These are phyloP conservation scores for Thermothelomyces thermophilus DNA, from an alignment of 2,329 filamentous ascomycete species.

Conservation along the genomic window DNA sequence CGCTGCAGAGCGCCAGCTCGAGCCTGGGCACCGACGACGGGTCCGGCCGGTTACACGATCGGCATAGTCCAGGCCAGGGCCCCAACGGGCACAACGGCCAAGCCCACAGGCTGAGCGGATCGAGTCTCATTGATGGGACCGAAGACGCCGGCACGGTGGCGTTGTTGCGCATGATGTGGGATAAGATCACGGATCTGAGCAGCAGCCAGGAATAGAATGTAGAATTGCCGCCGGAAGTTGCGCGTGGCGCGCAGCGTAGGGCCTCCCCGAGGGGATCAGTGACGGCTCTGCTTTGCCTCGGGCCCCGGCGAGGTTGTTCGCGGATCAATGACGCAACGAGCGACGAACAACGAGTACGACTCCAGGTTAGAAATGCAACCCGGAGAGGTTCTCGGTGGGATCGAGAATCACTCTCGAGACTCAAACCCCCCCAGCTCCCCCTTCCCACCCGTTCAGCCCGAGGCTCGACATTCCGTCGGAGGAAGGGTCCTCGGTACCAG, in stretches of 20 bases:
- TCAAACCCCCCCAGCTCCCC: too few species aligned
- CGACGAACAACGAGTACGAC: not conserved
- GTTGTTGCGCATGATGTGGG: slow-evolving; percentile 54
- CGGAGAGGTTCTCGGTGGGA: too few species aligned
- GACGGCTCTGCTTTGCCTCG: too few species aligned
- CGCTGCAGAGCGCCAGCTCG: slow-evolving; percentile 28
- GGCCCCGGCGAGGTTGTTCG: not conserved
- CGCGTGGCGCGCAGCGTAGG: too few species aligned
- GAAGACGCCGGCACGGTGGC: slow-evolving; percentile 46
- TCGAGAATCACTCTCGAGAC: too few species aligned
- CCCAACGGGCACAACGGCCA: not conserved
- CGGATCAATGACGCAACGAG: not conserved
- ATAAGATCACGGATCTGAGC: slow-evolving; percentile 51
- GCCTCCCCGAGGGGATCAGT: too few species aligned
- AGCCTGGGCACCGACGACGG: slow-evolving; percentile 44
- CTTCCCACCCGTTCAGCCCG: too few species aligned
- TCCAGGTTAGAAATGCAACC: too few species aligned
- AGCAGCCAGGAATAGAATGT: slow-evolving; percentile 47
- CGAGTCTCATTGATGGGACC: slow-evolving; percentile 43
- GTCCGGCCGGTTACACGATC: slow-evolving; percentile 36
- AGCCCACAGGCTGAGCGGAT: slow-evolving; percentile 39
- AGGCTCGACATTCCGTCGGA: too few species aligned
- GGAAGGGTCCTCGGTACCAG: too few species aligned
- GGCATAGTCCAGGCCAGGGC: slow-evolving; percentile 18
- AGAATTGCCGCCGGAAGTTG: not conserved